phyloP scores from a whole-genome alignment of 192 early-diverging fungal genomes.

The Gaertneriomyces semiglobifer region DNA sequence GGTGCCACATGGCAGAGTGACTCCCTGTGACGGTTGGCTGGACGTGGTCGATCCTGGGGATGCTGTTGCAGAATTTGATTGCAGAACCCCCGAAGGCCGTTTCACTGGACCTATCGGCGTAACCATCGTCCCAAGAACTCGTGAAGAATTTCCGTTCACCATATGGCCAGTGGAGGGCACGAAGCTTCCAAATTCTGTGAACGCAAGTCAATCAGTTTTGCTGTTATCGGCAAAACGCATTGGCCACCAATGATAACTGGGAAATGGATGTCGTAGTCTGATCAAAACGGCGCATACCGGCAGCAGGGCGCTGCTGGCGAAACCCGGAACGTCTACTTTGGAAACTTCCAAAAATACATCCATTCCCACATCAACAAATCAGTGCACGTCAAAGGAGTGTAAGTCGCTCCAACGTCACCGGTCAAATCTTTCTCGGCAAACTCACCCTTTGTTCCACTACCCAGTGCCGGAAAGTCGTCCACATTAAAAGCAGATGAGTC shows the following conservation, averaged over 20 bases:
- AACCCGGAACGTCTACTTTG: slow-evolving; percentile 35
- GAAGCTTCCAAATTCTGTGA: too few species aligned
- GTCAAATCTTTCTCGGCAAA: neutral
- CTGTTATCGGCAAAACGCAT: too few species aligned
- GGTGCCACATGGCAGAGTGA: slow-evolving; percentile 24
- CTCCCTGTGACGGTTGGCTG: slow-evolving; percentile 28
- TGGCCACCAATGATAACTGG: too few species aligned
- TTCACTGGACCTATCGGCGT: slow-evolving; percentile 4
- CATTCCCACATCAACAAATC: slow-evolving; percentile 28
- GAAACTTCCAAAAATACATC: slow-evolving; percentile 37
- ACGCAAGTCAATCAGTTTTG: too few species aligned
- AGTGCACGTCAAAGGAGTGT: slow-evolving; percentile 1
- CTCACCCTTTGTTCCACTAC: slow-evolving; percentile 13
- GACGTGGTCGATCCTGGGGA: slow-evolving; percentile 5
- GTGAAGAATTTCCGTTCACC: neutral
- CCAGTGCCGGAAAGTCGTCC: slow-evolving; percentile 39
- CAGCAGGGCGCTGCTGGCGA: slow-evolving; percentile 28
- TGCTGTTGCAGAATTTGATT: slow-evolving; percentile 19
- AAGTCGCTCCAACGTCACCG: neutral
- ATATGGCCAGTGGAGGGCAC: too few species aligned
- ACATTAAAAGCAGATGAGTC: slow-evolving; percentile 24
- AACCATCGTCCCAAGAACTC: too few species aligned
- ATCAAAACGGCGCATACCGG: neutral
- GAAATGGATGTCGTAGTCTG: too few species aligned
- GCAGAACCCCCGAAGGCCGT: slow-evolving; percentile 19